phyloP scores from a whole-genome alignment of 2,329 filamentous ascomycete species.

The Alternaria novae-zelandiae region DNA sequence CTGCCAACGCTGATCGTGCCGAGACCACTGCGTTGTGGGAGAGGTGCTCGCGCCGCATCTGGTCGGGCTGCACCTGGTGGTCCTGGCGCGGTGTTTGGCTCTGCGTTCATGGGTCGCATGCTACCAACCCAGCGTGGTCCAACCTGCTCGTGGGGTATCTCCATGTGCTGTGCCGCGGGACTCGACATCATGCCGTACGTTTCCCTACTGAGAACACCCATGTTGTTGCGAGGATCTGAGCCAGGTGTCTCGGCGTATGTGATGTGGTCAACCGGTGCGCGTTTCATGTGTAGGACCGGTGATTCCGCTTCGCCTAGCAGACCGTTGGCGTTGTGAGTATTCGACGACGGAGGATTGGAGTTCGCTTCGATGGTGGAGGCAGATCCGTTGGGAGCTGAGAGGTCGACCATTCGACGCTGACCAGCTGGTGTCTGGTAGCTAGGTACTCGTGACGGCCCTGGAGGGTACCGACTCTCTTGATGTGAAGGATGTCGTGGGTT shows the following conservation, averaged over 20 bases:
- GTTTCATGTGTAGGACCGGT: constrained; percentile 48
- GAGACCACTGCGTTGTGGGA: constrained; percentile 39
- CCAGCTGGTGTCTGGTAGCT: constrained; percentile 48
- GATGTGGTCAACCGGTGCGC: constrained; percentile 37
- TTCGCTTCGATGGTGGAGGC: constrained; percentile 49
- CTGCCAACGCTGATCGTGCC: constrained; percentile 42
- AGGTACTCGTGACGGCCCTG: constrained; percentile 33
- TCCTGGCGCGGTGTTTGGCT: constrained; percentile 14
- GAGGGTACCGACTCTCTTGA: constrained; percentile 43
- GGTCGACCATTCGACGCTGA: constrained; percentile 43
- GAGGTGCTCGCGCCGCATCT: constrained; percentile 26
- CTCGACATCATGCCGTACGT: constrained; percentile 40
- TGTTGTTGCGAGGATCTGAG: constrained; percentile 34
- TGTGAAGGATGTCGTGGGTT: constrained; percentile 71
- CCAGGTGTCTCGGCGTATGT: constrained; percentile 34
- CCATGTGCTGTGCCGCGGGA: constrained; percentile 34
- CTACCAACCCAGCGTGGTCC: constrained; percentile 34
- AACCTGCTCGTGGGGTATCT: constrained; percentile 33
- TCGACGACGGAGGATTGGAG: constrained; percentile 48
- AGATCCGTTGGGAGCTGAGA: constrained; percentile 46
- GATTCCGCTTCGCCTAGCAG: constrained; percentile 44
- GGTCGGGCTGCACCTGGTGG: constrained; percentile 31
- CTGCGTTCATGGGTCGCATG: constrained; percentile 26
- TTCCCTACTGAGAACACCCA: constrained; percentile 32
- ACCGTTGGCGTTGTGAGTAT: constrained; percentile 32